Conservation (phyloP, 2,329 filamentous ascomycete species). For the Sphaerulina vaccinii region DNA sequence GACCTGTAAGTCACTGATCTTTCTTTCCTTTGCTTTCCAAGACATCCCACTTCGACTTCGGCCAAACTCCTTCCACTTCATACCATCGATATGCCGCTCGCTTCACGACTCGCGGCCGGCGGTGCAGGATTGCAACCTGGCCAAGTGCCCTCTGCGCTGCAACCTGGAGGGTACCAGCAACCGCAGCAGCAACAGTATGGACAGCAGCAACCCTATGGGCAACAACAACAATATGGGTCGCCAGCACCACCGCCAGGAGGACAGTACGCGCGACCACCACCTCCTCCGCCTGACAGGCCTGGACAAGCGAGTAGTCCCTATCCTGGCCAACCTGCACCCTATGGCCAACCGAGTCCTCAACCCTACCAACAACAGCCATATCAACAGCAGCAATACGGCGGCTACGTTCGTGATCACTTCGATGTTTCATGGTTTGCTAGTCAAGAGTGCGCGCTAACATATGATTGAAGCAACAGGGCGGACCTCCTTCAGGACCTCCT, state of each 20-base stretch:
- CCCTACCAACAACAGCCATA: slow-evolving; percentile 27
- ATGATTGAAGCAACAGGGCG: slow-evolving; percentile 25
- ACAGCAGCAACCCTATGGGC: slow-evolving; percentile 21
- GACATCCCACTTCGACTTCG: slow-evolving; percentile 14
- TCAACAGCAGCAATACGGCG: slow-evolving; percentile 32
- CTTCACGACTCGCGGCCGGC: slow-evolving; percentile 32
- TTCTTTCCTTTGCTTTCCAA: slow-evolving; percentile 7
- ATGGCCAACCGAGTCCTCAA: slow-evolving; percentile 22
- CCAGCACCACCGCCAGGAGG: slow-evolving; percentile 31
- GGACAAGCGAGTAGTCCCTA: slow-evolving; percentile 26
- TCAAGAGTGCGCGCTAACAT: slow-evolving; percentile 19
- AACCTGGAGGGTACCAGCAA: slow-evolving; percentile 33
- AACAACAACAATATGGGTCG: slow-evolving; percentile 33
- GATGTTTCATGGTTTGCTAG: not conserved
- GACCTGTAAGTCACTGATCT: slow-evolving; percentile 30
- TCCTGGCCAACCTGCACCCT: slow-evolving; percentile 30
- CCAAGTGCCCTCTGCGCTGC: slow-evolving; percentile 45
- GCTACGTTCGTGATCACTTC: slow-evolving; percentile 34
- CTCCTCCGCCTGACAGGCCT: slow-evolving; percentile 28
- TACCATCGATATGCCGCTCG: slow-evolving; percentile 31
- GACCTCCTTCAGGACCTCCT: slow-evolving; percentile 22
- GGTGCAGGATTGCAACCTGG: slow-evolving; percentile 21
- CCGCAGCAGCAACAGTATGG: slow-evolving; percentile 28
- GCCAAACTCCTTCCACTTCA: slow-evolving; percentile 4
- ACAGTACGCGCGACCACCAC: slow-evolving; percentile 44